Evolutionary conservation across 495 filamentous ascomycete species (phyloP).

Genomic region (Achaetomiella virescens): DNA sequence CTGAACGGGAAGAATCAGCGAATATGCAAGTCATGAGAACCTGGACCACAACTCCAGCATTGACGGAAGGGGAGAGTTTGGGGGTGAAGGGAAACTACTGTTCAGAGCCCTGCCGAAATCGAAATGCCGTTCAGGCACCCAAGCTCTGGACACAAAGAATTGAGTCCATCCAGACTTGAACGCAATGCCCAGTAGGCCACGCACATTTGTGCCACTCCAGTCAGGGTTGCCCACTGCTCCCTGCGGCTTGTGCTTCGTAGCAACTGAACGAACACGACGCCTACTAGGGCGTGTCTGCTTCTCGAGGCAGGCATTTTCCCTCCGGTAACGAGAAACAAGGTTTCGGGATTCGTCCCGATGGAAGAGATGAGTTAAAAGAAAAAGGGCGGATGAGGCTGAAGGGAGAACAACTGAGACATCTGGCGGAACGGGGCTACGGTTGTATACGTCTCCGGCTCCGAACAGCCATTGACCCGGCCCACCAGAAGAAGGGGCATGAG

Average conservation of each 20-base stretch:
- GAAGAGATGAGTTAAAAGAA: constrained; percentile 1
- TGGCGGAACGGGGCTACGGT: neutral
- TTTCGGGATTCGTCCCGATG: constrained; percentile 4
- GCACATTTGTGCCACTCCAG: constrained; percentile 23
- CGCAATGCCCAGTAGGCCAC: constrained; percentile 2
- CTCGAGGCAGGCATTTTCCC: constrained; percentile 11
- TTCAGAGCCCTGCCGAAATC: too few relatives aligned
- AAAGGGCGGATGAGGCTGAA: neutral
- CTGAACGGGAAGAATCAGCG: constrained; percentile 30
- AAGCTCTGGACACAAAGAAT: too few relatives aligned
- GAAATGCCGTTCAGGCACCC: neutral
- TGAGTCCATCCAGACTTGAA: too few relatives aligned
- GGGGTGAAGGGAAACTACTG: neutral
- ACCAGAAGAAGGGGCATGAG: neutral
- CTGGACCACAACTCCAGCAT: neutral
- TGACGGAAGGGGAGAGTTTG: neutral
- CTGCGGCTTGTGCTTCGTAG: constrained; percentile 21
- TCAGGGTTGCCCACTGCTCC: neutral
- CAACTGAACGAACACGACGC: constrained; percentile 17
- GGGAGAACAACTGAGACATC: constrained; percentile 10
- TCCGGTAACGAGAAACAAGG: constrained; percentile 3
- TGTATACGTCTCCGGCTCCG: neutral
- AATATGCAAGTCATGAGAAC: constrained; percentile 3
- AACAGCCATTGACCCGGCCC: neutral
- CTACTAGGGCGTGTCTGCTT: constrained; percentile 5